Conservation (phyloP, 306 rosid genomes). For the Gillenia trifoliata region DNA sequence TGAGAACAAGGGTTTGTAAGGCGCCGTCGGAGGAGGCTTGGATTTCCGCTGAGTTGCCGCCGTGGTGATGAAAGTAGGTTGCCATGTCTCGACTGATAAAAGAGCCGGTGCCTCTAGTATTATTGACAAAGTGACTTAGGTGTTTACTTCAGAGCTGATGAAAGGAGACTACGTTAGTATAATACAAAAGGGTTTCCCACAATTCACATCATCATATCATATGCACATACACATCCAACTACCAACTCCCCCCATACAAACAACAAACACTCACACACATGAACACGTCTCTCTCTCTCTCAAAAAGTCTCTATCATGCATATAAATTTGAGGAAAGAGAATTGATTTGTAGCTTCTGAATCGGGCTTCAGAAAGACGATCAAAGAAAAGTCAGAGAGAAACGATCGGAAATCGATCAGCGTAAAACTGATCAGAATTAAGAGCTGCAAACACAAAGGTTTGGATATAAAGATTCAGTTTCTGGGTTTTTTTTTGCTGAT, state of each 20-base stretch:
- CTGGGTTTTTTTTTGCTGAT: not conserved
- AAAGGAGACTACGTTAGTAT: slow-evolving; percentile 14
- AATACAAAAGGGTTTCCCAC: not conserved
- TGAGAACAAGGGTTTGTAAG: slow-evolving; percentile 79
- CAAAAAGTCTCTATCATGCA: slow-evolving; percentile 5
- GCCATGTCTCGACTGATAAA: slow-evolving; percentile 37
- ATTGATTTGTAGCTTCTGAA: not conserved
- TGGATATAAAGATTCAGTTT: not conserved
- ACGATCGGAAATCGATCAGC: not conserved
- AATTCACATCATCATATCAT: slow-evolving; percentile 3
- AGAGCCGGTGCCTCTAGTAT: not conserved
- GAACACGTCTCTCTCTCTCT: slow-evolving; percentile 5
- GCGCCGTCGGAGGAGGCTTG: slow-evolving; percentile 56
- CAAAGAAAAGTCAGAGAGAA: not conserved
- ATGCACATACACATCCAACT: slow-evolving; percentile 8
- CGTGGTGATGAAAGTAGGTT: slow-evolving; percentile 73
- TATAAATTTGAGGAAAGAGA: not conserved
- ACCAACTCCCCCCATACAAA: slow-evolving; percentile 5
- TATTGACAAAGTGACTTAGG: not conserved
- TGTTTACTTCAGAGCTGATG: slow-evolving; percentile 12
- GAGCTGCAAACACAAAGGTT: not conserved
- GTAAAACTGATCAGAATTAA: not conserved
- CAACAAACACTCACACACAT: not conserved
- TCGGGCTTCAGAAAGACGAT: not conserved
- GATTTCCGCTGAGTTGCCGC: slow-evolving; percentile 59